Conservation (phyloP, 306 rosid species). For the Vachellia collinsii region DNA sequence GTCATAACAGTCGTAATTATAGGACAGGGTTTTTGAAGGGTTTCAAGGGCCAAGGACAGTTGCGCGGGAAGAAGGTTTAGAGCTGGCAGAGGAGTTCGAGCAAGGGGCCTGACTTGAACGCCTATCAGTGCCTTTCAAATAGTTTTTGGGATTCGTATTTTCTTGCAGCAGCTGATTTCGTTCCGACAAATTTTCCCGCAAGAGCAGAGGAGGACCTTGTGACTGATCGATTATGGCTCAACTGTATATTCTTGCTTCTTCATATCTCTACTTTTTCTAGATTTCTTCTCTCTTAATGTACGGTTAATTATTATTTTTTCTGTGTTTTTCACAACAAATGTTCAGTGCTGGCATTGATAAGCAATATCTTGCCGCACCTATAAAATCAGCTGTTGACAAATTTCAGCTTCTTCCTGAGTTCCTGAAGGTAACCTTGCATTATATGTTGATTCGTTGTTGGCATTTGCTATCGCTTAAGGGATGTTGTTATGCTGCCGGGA, state of each 20-base stretch:
- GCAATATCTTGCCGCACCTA: constrained; percentile 70
- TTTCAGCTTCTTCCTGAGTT: constrained; percentile 88
- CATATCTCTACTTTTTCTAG: neutral
- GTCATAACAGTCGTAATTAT: too few relatives aligned
- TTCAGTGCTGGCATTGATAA: constrained; percentile 49
- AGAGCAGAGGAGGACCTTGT: neutral
- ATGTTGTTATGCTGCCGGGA: constrained; percentile 3
- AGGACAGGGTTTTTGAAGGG: neutral
- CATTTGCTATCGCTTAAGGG: neutral
- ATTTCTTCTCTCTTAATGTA: neutral
- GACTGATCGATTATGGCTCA: neutral
- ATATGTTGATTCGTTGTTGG: neutral
- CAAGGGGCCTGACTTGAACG: neutral
- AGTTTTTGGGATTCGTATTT: neutral
- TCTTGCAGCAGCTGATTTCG: neutral
- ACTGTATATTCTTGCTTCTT: neutral
- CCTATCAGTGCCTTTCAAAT: neutral
- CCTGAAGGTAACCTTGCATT: constrained; percentile 61
- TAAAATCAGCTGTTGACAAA: constrained; percentile 82
- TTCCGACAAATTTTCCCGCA: neutral
- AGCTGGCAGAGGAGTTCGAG: neutral
- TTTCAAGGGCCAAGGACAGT: neutral
- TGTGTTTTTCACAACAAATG: constrained; percentile 6
- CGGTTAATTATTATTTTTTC: neutral
- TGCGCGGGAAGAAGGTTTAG: neutral